Percentiles rank a stretch among this genome's conserved stretches.
Evolutionary conservation across 78 protist genomes (phyloP).

Genomic region (Chrysochromulina parva): DNA sequence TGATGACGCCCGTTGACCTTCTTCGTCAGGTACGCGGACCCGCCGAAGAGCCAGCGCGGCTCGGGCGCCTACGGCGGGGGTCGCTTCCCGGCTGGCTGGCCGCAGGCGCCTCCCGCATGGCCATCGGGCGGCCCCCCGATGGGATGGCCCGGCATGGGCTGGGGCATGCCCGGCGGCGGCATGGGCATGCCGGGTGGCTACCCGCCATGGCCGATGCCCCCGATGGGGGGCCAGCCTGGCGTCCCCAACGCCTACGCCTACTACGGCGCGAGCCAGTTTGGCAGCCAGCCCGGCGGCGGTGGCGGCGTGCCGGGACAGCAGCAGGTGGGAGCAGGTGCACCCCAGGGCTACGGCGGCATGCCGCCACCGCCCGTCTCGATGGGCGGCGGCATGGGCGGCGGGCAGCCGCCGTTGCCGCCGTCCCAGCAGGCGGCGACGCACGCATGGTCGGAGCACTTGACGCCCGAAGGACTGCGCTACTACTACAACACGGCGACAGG

Average conservation of each 20-base stretch:
- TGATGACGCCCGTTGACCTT: too few species aligned
- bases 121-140: neutral
- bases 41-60: neutral
- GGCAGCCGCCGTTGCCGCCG: neutral
- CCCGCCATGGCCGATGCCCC: neutral
- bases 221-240: neutral
- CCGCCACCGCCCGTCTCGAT: neutral
- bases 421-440: neutral
- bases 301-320: too few species aligned
- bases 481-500: neutral
- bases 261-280: too few species aligned
- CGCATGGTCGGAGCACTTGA: constrained; percentile 4
- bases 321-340: too few species aligned
- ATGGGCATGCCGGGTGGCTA: neutral
- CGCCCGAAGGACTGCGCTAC: neutral
- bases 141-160: neutral
- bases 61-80: too few species aligned
- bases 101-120: neutral
- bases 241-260: neutral
- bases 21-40: neutral
- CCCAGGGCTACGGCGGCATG: neutral
- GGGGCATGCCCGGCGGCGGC: neutral
- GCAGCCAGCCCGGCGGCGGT: too few species aligned
- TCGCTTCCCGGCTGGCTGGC: too few species aligned
- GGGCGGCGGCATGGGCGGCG: neutral